A percentile compares a stretch with the other conserved stretches of the same genome.
These are phyloP conservation scores for Ophiostoma angusticollis DNA, from an alignment of 2,329 filamentous ascomycete genomes.

Conservation along the genomic window DNA sequence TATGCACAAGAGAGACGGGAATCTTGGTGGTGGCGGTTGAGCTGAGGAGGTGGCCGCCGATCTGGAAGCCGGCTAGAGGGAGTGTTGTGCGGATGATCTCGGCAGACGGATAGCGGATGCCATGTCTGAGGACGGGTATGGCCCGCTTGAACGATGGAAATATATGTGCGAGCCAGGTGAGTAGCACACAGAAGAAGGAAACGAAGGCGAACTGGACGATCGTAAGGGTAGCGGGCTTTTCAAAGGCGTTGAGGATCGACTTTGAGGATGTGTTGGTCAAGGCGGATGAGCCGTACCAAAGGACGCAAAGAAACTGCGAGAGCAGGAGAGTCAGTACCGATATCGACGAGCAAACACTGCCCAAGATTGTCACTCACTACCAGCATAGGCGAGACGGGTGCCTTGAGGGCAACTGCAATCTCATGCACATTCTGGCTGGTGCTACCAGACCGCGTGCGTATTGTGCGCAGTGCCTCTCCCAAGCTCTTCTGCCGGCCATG, in stretches of 20 bases:
- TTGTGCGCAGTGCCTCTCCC: conserved; percentile 73
- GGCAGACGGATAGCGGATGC: conserved; percentile 66
- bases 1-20: conserved; percentile 92
- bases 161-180: conserved; percentile 60
- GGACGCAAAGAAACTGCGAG: conserved; percentile 60
- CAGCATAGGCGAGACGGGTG: conserved; percentile 76
- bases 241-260: conserved; percentile 82
- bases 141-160: conserved; percentile 58
- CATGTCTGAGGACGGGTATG: conserved; percentile 69
- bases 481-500: conserved; percentile 76
- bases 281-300: conserved; percentile 94
- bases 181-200: conserved; percentile 69
- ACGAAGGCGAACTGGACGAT: conserved; percentile 91
- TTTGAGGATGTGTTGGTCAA: conserved; percentile 97
- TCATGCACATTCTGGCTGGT: conserved; percentile 89
- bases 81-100: conserved; percentile 79
- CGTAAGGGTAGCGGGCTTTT: conserved; percentile 83
- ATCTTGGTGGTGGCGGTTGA: conserved; percentile 91
- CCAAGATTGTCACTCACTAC: too few species aligned
- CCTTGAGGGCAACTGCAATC: conserved; percentile 78
- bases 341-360: conserved; percentile 16
- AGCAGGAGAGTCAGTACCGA: not conserved
- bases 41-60: conserved; percentile 84
- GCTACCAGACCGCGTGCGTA: conserved; percentile 68
- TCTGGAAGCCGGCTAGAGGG: conserved; percentile 86